A percentile compares a stretch with the other conserved stretches of the same genome.
phyloP scores from a whole-genome alignment of 1,284 basidiomycete species.

The Fistulinella cinereoalba region DNA sequence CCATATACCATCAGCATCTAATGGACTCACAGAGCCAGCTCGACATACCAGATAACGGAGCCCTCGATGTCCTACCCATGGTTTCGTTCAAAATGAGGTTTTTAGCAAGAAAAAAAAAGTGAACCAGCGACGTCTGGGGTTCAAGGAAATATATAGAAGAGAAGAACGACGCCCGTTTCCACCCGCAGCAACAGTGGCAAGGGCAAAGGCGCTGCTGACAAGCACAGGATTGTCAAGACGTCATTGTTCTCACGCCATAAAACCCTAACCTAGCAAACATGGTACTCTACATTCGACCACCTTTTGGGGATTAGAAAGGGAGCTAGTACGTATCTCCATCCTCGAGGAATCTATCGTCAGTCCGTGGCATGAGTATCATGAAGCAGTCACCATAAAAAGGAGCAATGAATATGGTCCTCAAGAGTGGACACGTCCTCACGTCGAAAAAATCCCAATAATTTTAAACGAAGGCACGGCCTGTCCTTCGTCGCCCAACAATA shows the following conservation, averaged over 20 bases:
- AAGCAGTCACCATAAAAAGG: too few species aligned
- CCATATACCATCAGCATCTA: neutral
- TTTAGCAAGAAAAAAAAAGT: neutral
- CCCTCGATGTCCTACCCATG: conserved; percentile 5
- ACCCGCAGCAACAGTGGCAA: conserved; percentile 1
- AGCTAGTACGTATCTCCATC: too few species aligned
- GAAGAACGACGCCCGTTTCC: too few species aligned
- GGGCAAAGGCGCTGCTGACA: neutral
- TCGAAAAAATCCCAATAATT: conserved; percentile 80
- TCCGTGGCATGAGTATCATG: neutral
- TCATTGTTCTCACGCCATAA: conserved; percentile 26
- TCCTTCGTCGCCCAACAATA: conserved; percentile 78
- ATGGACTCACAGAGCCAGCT: neutral
- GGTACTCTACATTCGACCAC: too few species aligned
- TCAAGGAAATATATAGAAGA: too few species aligned
- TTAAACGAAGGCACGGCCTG: conserved; percentile 73
- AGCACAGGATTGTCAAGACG: conserved; percentile 17
- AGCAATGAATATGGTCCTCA: too few species aligned
- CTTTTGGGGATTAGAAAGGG: too few species aligned
- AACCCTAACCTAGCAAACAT: conserved; percentile 10
- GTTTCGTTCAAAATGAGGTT: conserved; percentile 14
- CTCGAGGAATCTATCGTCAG: too few species aligned
- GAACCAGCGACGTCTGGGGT: neutral
- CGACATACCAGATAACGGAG: conserved; percentile 15
- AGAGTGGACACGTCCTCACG: too few species aligned